A percentile compares a stretch with the other conserved stretches of the same genome.
Conservation (phyloP, 208 protist species). For the Wallacemonas collosoma region DNA sequence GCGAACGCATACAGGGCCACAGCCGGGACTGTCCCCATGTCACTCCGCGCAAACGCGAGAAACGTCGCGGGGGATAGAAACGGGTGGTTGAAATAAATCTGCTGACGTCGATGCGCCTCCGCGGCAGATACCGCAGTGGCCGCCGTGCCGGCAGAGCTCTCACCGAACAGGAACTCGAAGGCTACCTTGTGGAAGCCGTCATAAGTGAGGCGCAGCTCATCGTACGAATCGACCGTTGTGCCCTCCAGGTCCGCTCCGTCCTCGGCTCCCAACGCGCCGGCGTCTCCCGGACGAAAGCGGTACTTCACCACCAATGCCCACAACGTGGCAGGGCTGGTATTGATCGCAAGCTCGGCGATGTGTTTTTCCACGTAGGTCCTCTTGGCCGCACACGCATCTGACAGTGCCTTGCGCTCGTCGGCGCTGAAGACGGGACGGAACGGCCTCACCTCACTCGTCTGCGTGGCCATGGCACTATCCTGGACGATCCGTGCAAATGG, state of each 20-base stretch:
- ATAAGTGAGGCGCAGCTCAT: conserved; percentile 70
- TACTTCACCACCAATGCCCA: conserved; percentile 83
- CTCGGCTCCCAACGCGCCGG: not conserved
- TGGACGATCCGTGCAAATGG: no score
- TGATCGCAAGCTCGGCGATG: conserved; percentile 51
- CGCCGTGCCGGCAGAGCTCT: conserved; percentile 47
- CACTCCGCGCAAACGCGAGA: conserved; percentile 65
- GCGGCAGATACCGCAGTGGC: conserved; percentile 24
- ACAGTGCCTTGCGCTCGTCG: conserved; percentile 30
- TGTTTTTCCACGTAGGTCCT: conserved; percentile 49
- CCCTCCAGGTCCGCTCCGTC: not conserved
- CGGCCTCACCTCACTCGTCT: not conserved
- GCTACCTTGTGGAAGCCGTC: conserved; percentile 69
- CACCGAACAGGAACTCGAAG: conserved; percentile 74
- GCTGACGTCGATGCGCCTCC: conserved; percentile 35
- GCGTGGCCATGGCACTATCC: no score
- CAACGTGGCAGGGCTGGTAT: conserved; percentile 71
- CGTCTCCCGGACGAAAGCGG: conserved; percentile 25
- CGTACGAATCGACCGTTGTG: conserved; percentile 49
- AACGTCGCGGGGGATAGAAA: conserved; percentile 88
- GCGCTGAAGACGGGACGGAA: conserved; percentile 22
- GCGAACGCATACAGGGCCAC: conserved; percentile 86
- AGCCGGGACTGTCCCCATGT: conserved; percentile 57
- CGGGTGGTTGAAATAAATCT: conserved; percentile 81
- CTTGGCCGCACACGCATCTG: conserved; percentile 46